phyloP scores from a whole-genome alignment of 176 grass and related monocot species.

The Thalia dealbata region DNA sequence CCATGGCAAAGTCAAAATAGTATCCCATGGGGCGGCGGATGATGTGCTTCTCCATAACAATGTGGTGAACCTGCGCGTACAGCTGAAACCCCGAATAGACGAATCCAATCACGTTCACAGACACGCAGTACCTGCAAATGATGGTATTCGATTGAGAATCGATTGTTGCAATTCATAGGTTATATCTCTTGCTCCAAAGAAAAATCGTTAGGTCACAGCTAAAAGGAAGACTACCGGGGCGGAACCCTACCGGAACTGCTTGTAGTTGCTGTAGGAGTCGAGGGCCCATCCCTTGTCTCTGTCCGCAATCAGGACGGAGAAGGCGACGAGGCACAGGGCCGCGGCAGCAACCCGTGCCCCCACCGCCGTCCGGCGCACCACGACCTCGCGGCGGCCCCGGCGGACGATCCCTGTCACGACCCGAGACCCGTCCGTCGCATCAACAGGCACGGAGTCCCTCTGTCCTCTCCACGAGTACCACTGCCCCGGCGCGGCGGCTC shows the following conservation, averaged over 20 bases:
- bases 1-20: slow-evolving; percentile 86
- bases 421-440: background rate
- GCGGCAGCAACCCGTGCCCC: slow-evolving; percentile 36
- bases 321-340: slow-evolving; percentile 57
- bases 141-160: background rate
- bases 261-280: slow-evolving; percentile 69
- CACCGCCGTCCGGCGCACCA: slow-evolving; percentile 33
- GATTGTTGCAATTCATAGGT: background rate
- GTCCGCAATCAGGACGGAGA: slow-evolving; percentile 69
- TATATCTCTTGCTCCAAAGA: background rate
- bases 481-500: slow-evolving; percentile 1
- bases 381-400: slow-evolving; percentile 29
- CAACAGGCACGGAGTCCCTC: background rate
- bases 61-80: slow-evolving; percentile 23
- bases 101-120: slow-evolving; percentile 86
- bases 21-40: slow-evolving; percentile 37
- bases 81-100: slow-evolving; percentile 67
- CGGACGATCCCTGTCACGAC: slow-evolving; percentile 30
- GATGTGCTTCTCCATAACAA: slow-evolving; percentile 47
- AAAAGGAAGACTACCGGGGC: background rate
- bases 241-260: slow-evolving; percentile 48
- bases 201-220: background rate
- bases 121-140: slow-evolving; percentile 58
- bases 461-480: slow-evolving; percentile 23
- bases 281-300: slow-evolving; percentile 67